phyloP scores from a whole-genome alignment of 2,329 filamentous ascomycete genomes.

The Xylariales sp. region DNA sequence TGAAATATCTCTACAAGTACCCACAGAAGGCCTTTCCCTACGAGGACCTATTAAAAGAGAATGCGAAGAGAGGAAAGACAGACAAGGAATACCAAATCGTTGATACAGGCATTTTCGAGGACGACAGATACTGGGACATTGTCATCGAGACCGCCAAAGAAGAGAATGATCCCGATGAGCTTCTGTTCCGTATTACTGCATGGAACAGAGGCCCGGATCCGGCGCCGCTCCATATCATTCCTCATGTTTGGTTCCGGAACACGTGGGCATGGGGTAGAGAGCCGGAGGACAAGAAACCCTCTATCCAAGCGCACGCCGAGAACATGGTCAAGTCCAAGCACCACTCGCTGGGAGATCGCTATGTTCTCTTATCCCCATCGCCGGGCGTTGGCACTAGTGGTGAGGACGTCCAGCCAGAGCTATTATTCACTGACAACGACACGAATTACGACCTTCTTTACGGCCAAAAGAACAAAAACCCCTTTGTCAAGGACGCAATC shows the following conservation, averaged over 20 bases:
- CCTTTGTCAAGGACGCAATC: conserved; percentile 93
- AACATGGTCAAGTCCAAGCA: conserved; percentile 74
- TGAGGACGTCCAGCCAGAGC: conserved; percentile 76
- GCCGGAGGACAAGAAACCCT: conserved; percentile 69
- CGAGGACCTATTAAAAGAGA: conserved; percentile 79
- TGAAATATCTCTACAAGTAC: conserved; percentile 98
- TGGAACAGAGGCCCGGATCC: conserved; percentile 93
- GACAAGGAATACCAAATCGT: conserved; percentile 89
- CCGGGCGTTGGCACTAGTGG: conserved; percentile 75
- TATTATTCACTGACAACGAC: conserved; percentile 94
- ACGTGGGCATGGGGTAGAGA: conserved; percentile 95
- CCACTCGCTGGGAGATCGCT: conserved; percentile 74
- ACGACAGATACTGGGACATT: conserved; percentile 94
- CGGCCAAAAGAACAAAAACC: conserved; percentile 69
- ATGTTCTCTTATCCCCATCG: conserved; percentile 81
- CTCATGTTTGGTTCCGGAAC: conserved; percentile 95
- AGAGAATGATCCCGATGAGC: conserved; percentile 81
- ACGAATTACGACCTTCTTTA: conserved; percentile 81
- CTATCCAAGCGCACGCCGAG: conserved; percentile 61
- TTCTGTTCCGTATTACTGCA: conserved; percentile 89
- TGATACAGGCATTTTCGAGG: conserved; percentile 83
- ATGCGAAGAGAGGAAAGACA: conserved; percentile 67
- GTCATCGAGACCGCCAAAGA: conserved; percentile 96
- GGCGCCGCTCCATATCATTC: conserved; percentile 87
- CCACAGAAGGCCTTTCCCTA: conserved; percentile 91